Percentiles rank a stretch among this genome's conserved stretches.
These are phyloP conservation scores for Hyphochytrium catenoides DNA, from an alignment of 352 stramenopile species.

Conservation along the genomic window DNA sequence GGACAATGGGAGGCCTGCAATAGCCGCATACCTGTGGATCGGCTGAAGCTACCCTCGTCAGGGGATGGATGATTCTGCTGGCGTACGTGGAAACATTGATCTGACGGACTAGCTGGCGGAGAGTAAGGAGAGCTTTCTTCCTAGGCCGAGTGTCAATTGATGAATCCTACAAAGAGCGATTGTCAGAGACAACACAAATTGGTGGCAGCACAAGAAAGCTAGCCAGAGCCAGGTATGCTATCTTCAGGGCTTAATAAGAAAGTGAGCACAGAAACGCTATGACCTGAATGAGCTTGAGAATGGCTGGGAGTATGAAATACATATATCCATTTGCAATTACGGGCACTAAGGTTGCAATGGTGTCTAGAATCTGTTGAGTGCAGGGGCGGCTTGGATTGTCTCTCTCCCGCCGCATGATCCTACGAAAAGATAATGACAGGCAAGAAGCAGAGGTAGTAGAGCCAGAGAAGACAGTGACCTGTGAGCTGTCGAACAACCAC, in stretches of 20 bases:
- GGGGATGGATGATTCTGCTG: conserved; percentile 68
- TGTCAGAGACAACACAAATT: too few species aligned
- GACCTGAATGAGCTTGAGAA: conserved; percentile 53
- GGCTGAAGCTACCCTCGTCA: conserved; percentile 39
- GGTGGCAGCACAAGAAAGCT: too few species aligned
- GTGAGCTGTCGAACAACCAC: too few species aligned
- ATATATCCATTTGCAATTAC: conserved; percentile 54
- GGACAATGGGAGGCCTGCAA: too few species aligned
- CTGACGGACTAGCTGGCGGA: conserved; percentile 60
- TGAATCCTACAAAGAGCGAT: too few species aligned
- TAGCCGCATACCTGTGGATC: too few species aligned
- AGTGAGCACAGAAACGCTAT: too few species aligned
- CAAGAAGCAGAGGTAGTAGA: too few species aligned
- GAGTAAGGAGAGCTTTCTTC: conserved; percentile 46
- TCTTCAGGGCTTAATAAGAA: too few species aligned
- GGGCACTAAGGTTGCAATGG: conserved; percentile 34
- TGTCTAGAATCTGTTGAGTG: conserved; percentile 48
- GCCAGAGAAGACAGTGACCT: too few species aligned
- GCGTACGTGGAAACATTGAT: conserved; percentile 61
- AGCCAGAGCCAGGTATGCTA: too few species aligned
- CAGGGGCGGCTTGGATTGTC: conserved; percentile 30
- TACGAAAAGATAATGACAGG: too few species aligned
- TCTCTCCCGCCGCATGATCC: conserved; percentile 48
- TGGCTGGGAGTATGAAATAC: conserved; percentile 47
- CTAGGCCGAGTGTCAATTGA: conserved; percentile 41